Percentiles rank a stretch among this genome's conserved stretches.
Evolutionary conservation across 176 grass and related monocot species (phyloP).

Genomic region (Hsuehochloa calcarea): DNA sequence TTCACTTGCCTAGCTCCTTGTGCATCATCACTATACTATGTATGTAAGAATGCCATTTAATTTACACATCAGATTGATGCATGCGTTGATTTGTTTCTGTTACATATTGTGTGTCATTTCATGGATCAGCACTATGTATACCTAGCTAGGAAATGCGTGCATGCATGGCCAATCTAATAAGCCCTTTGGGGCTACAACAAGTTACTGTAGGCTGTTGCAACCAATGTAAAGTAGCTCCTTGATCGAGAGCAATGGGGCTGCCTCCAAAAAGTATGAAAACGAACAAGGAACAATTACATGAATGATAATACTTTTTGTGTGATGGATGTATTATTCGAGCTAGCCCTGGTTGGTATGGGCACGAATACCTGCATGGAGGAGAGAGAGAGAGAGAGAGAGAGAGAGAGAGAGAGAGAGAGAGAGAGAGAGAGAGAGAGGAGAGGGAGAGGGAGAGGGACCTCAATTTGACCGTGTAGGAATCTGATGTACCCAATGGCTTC

Average conservation of each 20-base stretch:
- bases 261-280: conserved; percentile 14
- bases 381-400: background rate
- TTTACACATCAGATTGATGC: background rate
- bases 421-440: background rate
- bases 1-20: conserved; percentile 37
- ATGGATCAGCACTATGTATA: background rate
- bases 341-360: background rate
- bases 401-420: background rate
- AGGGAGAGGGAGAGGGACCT: conserved; percentile 48
- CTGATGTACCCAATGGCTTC: conserved; percentile 99
- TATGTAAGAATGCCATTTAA: background rate
- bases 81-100: background rate
- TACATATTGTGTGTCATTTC: background rate
- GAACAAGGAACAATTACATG: conserved; percentile 28
- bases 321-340: conserved; percentile 10
- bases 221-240: background rate
- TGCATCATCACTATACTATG: background rate
- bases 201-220: conserved; percentile 3
- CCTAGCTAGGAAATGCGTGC: background rate
- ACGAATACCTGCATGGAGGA: background rate
- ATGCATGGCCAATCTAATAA: background rate
- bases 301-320: conserved; percentile 23
- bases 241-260: background rate
- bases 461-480: conserved; percentile 99
- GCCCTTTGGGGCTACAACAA: background rate